Evolutionary conservation across 2,329 filamentous ascomycete species (phyloP), one percentile per base, ranked within the genome.

Genomic region (Calonectria fujianensis): DNA sequence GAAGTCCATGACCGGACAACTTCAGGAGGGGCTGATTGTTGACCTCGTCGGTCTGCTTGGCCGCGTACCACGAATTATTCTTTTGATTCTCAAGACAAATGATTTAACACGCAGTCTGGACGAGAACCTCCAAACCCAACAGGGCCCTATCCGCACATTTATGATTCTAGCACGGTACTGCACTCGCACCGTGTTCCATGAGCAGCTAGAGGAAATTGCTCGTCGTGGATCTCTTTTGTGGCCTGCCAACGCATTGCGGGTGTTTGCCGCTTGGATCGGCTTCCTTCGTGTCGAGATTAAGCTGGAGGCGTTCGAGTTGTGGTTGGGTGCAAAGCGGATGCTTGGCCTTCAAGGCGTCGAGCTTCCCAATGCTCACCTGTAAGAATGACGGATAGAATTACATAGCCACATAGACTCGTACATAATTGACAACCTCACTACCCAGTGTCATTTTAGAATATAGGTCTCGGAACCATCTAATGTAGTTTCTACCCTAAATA

Each of bases 1-100:
- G 85, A 93, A 97, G 80, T 91, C 91, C n/a, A 97, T 99, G 84
- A 93, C 94, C 68, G 91, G 92, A 65, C 94, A 95, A 0, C 88
- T 99, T 73, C 94, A 96, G 63, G 95, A 98, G 70, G 96, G 96
- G 13, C 91, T 99, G 83, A 89, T 99, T 48, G 94, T 94, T 75
- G 94, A 98, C 80, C 89, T 99, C 9, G 95, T 99, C 10, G 93
- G 96, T 78, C 88, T 99, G 78, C 91, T 99, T 7, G 95, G 95
- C 63, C 92, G 95, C 80, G 96, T 99, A 9, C 97, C 97, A 0
- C 90, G 96, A 57, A 95, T 99, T 77, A 98, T 99, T 70, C 89
- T 99, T 16, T 89, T 99, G 35, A 98, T 99, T 78, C 90, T 99
- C 76, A 99, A 99, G 87, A 99, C 97, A 3, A 99, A 99, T 84